Conservation (phyloP, 2,329 filamentous ascomycete genomes). For the Diaporthe batatas region DNA sequence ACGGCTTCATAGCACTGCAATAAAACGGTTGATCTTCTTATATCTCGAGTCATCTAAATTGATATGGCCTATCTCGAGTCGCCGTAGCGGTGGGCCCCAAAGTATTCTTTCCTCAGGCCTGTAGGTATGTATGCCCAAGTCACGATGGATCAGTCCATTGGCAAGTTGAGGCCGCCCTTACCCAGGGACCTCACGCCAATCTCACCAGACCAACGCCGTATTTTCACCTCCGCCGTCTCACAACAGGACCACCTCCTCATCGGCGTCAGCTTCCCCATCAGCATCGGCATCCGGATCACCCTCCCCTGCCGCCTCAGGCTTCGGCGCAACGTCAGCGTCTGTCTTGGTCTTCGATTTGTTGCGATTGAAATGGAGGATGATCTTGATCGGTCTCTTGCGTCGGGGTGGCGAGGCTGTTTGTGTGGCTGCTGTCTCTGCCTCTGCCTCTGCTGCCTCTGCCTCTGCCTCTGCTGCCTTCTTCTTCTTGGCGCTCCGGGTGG, state of each 20-base stretch:
- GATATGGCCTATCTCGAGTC: not conserved
- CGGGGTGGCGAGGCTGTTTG: not conserved
- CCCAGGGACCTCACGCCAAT: not conserved
- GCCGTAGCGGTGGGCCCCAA: too few relatives aligned
- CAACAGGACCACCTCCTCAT: slow-evolving; percentile 34
- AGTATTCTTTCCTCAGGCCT: not conserved
- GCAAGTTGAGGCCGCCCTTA: not conserved
- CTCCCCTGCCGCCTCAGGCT: not conserved
- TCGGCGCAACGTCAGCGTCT: not conserved
- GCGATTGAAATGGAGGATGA: slow-evolving; percentile 19
- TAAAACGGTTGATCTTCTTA: not conserved
- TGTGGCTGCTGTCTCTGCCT: not conserved
- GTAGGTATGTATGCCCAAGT: not conserved
- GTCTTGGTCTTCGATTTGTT: not conserved
- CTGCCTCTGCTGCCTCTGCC: too few relatives aligned
- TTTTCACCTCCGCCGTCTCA: not conserved
- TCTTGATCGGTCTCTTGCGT: not conserved
- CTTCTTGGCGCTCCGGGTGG: not conserved
- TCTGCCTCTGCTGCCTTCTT: not conserved
- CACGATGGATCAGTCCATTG: not conserved
- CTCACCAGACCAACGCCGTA: too few relatives aligned
- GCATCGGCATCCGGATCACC: not conserved
- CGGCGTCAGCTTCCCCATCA: not conserved
- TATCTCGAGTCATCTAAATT: not conserved
- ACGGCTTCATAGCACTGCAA: slow-evolving; percentile 16